A percentile compares a stretch with the other conserved stretches of the same genome.
phyloP scores from a whole-genome alignment of 495 filamentous ascomycete genomes.

The Neohortaea acidophila region DNA sequence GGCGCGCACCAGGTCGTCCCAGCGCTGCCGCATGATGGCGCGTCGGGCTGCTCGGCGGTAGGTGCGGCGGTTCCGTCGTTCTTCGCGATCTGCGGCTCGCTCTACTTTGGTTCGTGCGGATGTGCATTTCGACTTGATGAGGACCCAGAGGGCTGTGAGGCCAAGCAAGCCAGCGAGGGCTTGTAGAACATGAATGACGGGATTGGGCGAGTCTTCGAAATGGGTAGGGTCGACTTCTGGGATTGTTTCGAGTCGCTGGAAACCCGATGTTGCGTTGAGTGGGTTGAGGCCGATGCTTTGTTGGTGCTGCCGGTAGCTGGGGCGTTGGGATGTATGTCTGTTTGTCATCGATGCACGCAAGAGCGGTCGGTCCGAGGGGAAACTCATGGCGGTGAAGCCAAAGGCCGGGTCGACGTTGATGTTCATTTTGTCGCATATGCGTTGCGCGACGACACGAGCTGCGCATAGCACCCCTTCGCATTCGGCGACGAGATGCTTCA shows the following conservation, averaged over 20 bases:
- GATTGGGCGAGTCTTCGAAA: too few species aligned
- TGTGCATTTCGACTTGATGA: slow-evolving; percentile 20
- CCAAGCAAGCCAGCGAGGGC: slow-evolving; percentile 14
- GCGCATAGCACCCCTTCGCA: slow-evolving; percentile 27
- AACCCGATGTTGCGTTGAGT: slow-evolving; percentile 4
- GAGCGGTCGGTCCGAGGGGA: too few species aligned
- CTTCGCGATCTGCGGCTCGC: slow-evolving; percentile 24
- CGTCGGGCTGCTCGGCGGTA: slow-evolving; percentile 24
- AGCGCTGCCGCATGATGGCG: slow-evolving; percentile 20
- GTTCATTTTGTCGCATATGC: slow-evolving; percentile 12
- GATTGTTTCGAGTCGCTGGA: slow-evolving; percentile 16
- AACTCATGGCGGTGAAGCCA: background rate
- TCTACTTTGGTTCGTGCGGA: slow-evolving; percentile 21
- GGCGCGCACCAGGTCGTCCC: slow-evolving; percentile 13
- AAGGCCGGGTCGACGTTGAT: background rate
- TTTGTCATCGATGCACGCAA: background rate
- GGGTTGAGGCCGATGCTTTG: background rate
- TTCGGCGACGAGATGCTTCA: slow-evolving; percentile 22
- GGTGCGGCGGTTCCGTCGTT: slow-evolving; percentile 22
- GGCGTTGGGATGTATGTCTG: background rate
- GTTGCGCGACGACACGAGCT: slow-evolving; percentile 12
- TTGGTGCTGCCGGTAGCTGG: slow-evolving; percentile 1
- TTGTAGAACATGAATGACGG: slow-evolving; percentile 15
- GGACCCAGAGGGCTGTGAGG: slow-evolving; percentile 7
- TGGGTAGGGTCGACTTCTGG: too few species aligned